Base-by-base conservation (phyloP, 768 basidiomycete genomes). In the Tulasnella sp. region DNA sequence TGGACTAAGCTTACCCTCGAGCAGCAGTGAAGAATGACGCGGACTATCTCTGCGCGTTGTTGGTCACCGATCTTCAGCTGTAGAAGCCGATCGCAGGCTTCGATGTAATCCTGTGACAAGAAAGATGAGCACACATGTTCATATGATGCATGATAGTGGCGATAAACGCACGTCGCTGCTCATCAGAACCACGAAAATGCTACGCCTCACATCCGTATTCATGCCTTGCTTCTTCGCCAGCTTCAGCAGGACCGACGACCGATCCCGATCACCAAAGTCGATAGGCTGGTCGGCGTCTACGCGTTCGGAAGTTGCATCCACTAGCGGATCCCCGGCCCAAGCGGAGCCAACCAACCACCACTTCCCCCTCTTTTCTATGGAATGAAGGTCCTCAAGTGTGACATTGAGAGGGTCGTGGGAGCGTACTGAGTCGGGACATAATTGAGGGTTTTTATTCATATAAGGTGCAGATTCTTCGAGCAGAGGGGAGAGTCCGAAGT, bases 271-370 rank as follows among this genome's bases (percentile, higher is more conserved):
- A 17, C 65, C 57, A 45, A 42, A 22, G 52, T 68, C 65, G 43
- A 68, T 65, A 27, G 71, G 69, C 3, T 71, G 75, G 59, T 79
- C 78, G 45, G 76, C 79, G 58, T 51, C 59, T 57, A 59, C 66
- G 44, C 44, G 43, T 31, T 41, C 50, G 4, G 30, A 46, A 22
- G 56, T 24, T n/a, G 60, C 65, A 15, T 97, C 93, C 19, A 84
- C 76, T 2, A 97, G 78, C 7, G 96, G 93, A 66, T 97, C 84
- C 1, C 93, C 93, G 30, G 79, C 78, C 94, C 94, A 99, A 0
- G 89, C 94, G 1, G 94, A 91, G 17, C 94, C 96, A 34, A 97
- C 89, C 1, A 97, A 77, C 94, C 96, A 98, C 96, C 96, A 98
- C 73, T 96, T 96, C 3, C 93, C 96, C 67, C 83, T 87, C 10